Evolutionary conservation across 495 filamentous ascomycete genomes (phyloP).

Genomic region (Hypoxylon lienhwacheense): DNA sequence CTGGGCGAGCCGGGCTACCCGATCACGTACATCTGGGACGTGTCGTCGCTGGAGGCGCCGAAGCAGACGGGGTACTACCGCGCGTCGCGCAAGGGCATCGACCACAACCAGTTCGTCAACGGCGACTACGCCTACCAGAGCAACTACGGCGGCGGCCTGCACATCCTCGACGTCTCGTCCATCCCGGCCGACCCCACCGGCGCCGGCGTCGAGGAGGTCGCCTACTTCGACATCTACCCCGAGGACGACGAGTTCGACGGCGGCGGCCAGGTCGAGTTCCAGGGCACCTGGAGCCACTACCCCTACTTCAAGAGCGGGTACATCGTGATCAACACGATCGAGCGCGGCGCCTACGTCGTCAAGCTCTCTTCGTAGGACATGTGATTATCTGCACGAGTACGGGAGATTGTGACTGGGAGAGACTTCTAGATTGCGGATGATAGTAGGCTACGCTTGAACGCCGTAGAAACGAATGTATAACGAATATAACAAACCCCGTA

Average conservation of each 20-base stretch:
- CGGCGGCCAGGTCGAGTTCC: slow-evolving; percentile 56
- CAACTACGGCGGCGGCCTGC: slow-evolving; percentile 61
- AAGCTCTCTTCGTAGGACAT: slow-evolving; percentile 37
- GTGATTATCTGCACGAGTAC: too few relatives aligned
- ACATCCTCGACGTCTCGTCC: slow-evolving; percentile 57
- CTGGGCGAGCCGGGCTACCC: slow-evolving; percentile 50
- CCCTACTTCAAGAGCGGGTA: slow-evolving; percentile 60
- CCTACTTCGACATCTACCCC: slow-evolving; percentile 63
- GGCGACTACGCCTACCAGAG: slow-evolving; percentile 58
- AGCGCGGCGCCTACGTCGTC: slow-evolving; percentile 59
- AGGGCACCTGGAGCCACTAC: slow-evolving; percentile 62
- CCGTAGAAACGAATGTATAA: too few relatives aligned
- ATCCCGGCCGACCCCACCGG: slow-evolving; percentile 59
- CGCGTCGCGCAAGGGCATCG: slow-evolving; percentile 52
- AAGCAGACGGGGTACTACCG: slow-evolving; percentile 59
- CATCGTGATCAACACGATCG: slow-evolving; percentile 62
- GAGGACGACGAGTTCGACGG: slow-evolving; percentile 55
- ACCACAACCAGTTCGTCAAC: slow-evolving; percentile 65
- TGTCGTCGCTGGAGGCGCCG: slow-evolving; percentile 53
- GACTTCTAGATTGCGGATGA: too few relatives aligned
- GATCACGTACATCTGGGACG: slow-evolving; percentile 61
- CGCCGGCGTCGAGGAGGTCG: slow-evolving; percentile 52
- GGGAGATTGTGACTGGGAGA: too few relatives aligned
- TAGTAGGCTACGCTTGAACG: too few relatives aligned
- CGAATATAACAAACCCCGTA: too few relatives aligned